phyloP scores from a whole-genome alignment of 345 rosid genomes.

The Melaleuca alternifolia region DNA sequence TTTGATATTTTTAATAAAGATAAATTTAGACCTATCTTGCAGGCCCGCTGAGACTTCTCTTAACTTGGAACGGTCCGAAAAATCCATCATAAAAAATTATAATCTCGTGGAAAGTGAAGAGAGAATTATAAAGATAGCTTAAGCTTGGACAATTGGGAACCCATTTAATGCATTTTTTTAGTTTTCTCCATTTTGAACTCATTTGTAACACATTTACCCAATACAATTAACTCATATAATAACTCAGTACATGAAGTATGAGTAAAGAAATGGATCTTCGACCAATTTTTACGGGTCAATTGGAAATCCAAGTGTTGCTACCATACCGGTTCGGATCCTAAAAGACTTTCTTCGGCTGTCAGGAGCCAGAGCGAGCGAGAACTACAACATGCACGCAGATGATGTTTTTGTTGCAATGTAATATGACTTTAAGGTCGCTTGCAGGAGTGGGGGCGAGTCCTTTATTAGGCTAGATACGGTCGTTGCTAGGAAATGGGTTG shows the following conservation, averaged over 20 bases:
- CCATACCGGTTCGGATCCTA: not conserved
- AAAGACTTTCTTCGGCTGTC: not conserved
- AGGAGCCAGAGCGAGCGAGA: not conserved
- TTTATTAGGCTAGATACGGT: not conserved
- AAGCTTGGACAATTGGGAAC: too few relatives aligned
- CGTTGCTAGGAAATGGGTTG: not conserved
- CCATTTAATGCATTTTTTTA: fast-evolving
- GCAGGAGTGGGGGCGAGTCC: not conserved
- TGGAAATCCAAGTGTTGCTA: not conserved
- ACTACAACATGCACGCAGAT: not conserved
- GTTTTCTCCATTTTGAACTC: not conserved
- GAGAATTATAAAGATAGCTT: too few relatives aligned
- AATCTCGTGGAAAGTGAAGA: not conserved
- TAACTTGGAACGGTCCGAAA: too few relatives aligned
- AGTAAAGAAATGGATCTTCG: not conserved
- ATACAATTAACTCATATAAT: too few relatives aligned
- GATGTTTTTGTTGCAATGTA: not conserved
- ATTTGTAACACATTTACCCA: too few relatives aligned
- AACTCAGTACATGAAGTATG: not conserved
- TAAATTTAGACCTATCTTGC: too few relatives aligned
- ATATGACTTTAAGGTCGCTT: not conserved
- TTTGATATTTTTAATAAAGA: not conserved
- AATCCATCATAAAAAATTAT: too few relatives aligned
- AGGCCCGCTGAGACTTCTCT: too few relatives aligned
- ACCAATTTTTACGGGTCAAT: not conserved